Conservation (phyloP, 257 asterid species). For the Solanum dulcamara region DNA sequence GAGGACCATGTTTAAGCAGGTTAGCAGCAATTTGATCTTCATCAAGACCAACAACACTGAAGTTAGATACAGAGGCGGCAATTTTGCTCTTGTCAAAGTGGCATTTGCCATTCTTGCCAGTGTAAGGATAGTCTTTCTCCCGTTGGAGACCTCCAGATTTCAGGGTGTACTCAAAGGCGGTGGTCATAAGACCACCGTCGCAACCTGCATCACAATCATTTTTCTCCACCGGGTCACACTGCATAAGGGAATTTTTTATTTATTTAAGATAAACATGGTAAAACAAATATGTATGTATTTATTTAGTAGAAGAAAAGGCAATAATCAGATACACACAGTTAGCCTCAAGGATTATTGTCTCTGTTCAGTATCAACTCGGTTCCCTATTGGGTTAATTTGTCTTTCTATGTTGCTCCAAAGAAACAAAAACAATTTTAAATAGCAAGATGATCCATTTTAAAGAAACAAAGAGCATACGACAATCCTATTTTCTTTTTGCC, state of each 20-base stretch:
- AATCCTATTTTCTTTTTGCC: not conserved
- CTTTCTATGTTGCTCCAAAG: not conserved
- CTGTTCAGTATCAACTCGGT: not conserved
- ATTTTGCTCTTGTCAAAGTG: slow-evolving; percentile 47
- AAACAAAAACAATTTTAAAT: not conserved
- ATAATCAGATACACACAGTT: not conserved
- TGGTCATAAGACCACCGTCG: slow-evolving; percentile 81
- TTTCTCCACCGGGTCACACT: slow-evolving; percentile 70
- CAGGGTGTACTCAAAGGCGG: slow-evolving; percentile 69
- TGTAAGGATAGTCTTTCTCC: slow-evolving; percentile 77
- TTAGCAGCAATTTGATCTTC: slow-evolving; percentile 89
- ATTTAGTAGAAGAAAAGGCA: not conserved
- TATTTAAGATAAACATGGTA: not conserved
- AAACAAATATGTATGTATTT: not conserved
- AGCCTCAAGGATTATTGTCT: not conserved
- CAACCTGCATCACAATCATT: slow-evolving; percentile 74
- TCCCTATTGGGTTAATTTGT: not conserved
- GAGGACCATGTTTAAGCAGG: slow-evolving; percentile 79
- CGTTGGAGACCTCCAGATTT: slow-evolving; percentile 65
- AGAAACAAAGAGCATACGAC: not conserved
- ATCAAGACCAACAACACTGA: slow-evolving; percentile 56
- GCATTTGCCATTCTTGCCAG: slow-evolving; percentile 57
- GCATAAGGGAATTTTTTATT: not conserved
- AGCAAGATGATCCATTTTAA: not conserved
- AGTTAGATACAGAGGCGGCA: slow-evolving; percentile 66